Evolutionary conservation across 2,329 filamentous ascomycete species (phyloP).

Genomic region (Colletotrichum destructivum): DNA sequence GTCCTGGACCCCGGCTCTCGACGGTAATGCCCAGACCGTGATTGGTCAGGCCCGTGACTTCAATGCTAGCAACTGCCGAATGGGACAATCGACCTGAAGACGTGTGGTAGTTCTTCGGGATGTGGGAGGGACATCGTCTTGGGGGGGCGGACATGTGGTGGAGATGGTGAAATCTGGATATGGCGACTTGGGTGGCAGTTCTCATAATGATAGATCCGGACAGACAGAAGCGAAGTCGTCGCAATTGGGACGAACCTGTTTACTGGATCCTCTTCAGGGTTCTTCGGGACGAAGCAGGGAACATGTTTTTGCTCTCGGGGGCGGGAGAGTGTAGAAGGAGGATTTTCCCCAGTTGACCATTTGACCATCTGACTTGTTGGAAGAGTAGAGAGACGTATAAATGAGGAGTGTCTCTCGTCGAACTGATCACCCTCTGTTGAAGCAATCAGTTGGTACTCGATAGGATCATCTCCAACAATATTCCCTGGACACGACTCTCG

Average conservation of each 20-base stretch:
- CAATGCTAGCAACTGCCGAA: background rate
- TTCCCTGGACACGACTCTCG: background rate
- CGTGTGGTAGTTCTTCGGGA: constrained; percentile 25
- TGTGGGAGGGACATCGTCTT: constrained; percentile 22
- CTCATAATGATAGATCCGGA: too few species aligned
- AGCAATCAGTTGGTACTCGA: constrained; percentile 1
- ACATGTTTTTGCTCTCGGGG: background rate
- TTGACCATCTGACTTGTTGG: too few species aligned
- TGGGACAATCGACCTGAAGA: constrained; percentile 5
- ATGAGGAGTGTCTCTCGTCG: constrained; percentile 6
- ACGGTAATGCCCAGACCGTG: constrained; percentile 15
- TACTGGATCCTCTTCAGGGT: constrained; percentile 16
- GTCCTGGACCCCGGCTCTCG: constrained; percentile 11
- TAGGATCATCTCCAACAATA: background rate
- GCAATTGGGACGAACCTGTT: constrained; percentile 27
- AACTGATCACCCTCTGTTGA: background rate
- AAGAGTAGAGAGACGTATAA: constrained; percentile 12
- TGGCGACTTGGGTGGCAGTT: constrained; percentile 23
- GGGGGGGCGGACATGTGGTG: background rate
- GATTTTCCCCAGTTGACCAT: background rate
- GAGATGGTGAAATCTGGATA: constrained; percentile 13
- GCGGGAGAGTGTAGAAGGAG: background rate
- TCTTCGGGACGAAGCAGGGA: constrained; percentile 4
- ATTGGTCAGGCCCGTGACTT: constrained; percentile 1
- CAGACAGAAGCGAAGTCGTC: too few species aligned